Base-by-base conservation (phyloP, 2,329 filamentous ascomycete species). In the Epichloe bromicola region DNA sequence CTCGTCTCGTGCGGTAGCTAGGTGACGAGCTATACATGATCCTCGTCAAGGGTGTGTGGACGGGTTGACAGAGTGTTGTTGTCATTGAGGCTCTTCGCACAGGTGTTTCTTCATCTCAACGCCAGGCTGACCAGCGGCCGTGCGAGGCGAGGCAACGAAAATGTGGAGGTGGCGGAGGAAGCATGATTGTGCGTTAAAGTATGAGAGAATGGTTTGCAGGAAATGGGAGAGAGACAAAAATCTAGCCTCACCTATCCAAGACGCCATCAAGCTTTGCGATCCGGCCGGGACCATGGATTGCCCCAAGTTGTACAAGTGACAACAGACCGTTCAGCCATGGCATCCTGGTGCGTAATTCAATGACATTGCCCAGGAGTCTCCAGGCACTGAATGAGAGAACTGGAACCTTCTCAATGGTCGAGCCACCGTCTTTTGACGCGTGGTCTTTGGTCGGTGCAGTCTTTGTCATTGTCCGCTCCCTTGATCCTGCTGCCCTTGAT, bases 281-380 rank as follows among this genome's bases (percentile, higher is more conserved):
- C 68, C 70, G 78, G 61, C 88, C 86, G 57, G 87, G 87, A 23
- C 89, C 88, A 61, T 75, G 73, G 62, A 91, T 69, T 61, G 82
- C 76, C 58, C 81, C 75, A 74, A 86, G 83, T 69, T 93, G 88
- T 58, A 85, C 66, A 67, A 95, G 78, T 52, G 86, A 85, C 54
- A 93, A 66, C 58, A 79, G 72, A 63, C 88, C 88, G 63, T 75
- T 76, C 51, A 95, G 76, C 91, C 91, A 97, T 56, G 91, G 91
- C 88, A 95, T 95, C 67, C 88, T 86, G 57, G 73, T 67, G 58
- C 84, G 75, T 63, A 95, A 69, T 72, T 89, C 82, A 58, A 89
- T 69, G 55, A 95, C 68, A 65, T 80, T 82, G 55, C 82, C 82
- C 51, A 84, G 66, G 67, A 86, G 87, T 60, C 81, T 74, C 82